Conservation (phyloP, 306 rosid species). For the Prunus mongolica region DNA sequence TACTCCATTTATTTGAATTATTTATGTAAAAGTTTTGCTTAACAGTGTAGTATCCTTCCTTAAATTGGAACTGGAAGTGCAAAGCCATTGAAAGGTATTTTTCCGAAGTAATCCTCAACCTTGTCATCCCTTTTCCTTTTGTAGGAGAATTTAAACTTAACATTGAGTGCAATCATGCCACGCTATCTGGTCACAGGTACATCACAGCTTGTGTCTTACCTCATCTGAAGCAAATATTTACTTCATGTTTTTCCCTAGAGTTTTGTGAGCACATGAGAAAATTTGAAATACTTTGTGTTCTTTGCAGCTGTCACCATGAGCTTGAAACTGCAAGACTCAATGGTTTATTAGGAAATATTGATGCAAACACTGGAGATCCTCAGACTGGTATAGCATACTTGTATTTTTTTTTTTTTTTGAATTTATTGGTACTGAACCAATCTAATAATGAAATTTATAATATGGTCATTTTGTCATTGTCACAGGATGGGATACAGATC, state of each 20-base stretch:
- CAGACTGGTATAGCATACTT: conserved; percentile 60
- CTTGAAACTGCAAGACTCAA: conserved; percentile 95
- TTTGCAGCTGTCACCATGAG: conserved; percentile 82
- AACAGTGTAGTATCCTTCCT: not conserved
- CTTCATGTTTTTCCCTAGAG: conserved; percentile 12
- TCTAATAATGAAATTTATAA: not conserved
- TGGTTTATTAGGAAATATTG: conserved; percentile 82
- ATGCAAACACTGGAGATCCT: conserved; percentile 97
- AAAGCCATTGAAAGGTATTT: not conserved
- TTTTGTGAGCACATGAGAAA: not conserved
- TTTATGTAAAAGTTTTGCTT: not conserved
- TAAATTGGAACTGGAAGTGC: not conserved
- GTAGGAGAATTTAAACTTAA: conserved; percentile 86
- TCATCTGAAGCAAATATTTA: not conserved
- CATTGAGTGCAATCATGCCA: conserved; percentile 97
- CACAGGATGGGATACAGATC: conserved; percentile 98
- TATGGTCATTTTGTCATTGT: not conserved
- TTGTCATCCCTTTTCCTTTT: conserved; percentile 22
- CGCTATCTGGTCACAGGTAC: conserved; percentile 97
- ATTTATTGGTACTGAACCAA: not conserved
- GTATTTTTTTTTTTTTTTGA: too few species aligned
- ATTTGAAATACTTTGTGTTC: conserved; percentile 3
- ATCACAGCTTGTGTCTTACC: not conserved
- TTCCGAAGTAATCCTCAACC: conserved; percentile 7
- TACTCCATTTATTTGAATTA: not conserved